A percentile compares a stretch with the other conserved stretches of the same genome.
Conservation (phyloP, 345 rosid genomes). For the Citropsis articulata region DNA sequence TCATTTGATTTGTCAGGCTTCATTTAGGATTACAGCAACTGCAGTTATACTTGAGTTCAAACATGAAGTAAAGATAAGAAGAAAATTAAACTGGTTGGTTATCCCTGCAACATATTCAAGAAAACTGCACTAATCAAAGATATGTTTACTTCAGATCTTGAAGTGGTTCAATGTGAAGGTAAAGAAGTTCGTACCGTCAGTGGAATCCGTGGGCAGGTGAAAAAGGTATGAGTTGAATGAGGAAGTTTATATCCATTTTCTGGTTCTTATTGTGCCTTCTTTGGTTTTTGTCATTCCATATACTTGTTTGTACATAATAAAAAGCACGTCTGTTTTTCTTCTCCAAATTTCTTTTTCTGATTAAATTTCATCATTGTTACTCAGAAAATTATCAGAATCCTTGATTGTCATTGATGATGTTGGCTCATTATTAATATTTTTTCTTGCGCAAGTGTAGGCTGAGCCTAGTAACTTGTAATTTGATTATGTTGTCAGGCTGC, state of each 20-base stretch:
- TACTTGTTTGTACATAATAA: not conserved
- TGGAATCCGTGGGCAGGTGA: slow-evolving; percentile 90
- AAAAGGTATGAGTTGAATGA: slow-evolving; percentile 52
- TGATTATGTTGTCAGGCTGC: slow-evolving; percentile 52
- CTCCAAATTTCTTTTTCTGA: not conserved
- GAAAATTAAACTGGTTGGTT: slow-evolving; percentile 85
- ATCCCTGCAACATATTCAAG: slow-evolving; percentile 86
- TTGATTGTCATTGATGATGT: not conserved
- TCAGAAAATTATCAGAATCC: not conserved
- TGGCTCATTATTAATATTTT: not conserved
- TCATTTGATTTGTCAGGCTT: slow-evolving; percentile 44
- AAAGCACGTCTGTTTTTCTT: not conserved
- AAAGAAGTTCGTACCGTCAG: slow-evolving; percentile 80
- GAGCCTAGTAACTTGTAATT: not conserved
- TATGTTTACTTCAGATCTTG: slow-evolving; percentile 97
- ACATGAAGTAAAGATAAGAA: slow-evolving; percentile 74
- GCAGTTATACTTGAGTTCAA: slow-evolving; percentile 73
- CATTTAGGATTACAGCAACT: slow-evolving; percentile 87
- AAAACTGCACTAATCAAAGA: slow-evolving; percentile 85
- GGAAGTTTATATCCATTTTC: not conserved
- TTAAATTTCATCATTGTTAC: not conserved
- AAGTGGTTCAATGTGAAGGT: slow-evolving; percentile 86
- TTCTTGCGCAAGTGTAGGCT: not conserved
- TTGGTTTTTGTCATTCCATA: not conserved
- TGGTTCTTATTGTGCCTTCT: not conserved